Evolutionary conservation across 495 filamentous ascomycete species (phyloP), one percentile per base, ranked within the genome.

Genomic region (Schizothecium vesticola): DNA sequence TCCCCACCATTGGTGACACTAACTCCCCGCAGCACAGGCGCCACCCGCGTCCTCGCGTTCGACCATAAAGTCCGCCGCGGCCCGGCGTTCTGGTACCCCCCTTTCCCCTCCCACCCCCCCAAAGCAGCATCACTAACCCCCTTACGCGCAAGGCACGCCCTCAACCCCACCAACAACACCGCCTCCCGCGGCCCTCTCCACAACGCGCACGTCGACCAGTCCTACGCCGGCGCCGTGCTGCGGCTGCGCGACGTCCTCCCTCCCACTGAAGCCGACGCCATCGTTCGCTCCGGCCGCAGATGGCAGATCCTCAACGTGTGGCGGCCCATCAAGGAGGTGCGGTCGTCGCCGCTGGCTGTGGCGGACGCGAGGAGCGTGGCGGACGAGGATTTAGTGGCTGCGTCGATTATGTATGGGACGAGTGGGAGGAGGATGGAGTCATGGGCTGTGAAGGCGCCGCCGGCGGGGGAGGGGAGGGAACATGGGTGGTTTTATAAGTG

Each of bases 401-500:
- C 92, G 5, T 79, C 88, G 69, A 89, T 93, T 67, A 82, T 92
- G 64, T 93, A 93, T 79, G 88, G 90, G 5, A n/a, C n/a, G n/a
- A 19, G 1, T 1, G 78, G 88, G 63, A 22, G 19, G 63, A 58
- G 63, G 63, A 58, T 55, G 63, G 56, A 43, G 56, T 24, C 1
- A 2, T 63, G 63, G 59, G 24, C 60, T 10, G 65, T 84, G 88
- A 90, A 91, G 82, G 93, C 91, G 2, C 87, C 88, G 66, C 83
- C 81, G 0, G 90, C 94, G 25, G 78, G 80, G 66, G 82, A 85
- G 59, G 84, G 84, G 67, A 72, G 78, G 3, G 71, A 63, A 2
- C 87, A 92, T 78, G 76, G 82, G 72, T 96, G 92, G 91, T 87
- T 86, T 75, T 97, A 93, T 78, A 90, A 90, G 86, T 87, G 85